These are phyloP conservation scores for Rhizopogon vulgaris DNA, from an alignment of 768 basidiomycete genomes.

Conservation along the genomic window DNA sequence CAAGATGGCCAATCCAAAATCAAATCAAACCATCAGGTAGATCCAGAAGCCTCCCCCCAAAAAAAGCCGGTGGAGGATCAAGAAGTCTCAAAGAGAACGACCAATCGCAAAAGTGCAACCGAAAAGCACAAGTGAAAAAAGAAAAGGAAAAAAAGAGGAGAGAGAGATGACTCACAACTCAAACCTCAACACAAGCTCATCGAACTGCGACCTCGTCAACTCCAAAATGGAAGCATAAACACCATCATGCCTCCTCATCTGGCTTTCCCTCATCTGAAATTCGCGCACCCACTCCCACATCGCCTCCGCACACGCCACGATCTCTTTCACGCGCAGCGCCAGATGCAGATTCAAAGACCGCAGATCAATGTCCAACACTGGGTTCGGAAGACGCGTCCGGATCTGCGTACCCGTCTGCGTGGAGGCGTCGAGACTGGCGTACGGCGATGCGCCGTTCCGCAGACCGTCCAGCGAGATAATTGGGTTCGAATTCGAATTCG, in stretches of 20 bases:
- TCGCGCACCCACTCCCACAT: slow-evolving; percentile 76
- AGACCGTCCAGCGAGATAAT: slow-evolving; percentile 27
- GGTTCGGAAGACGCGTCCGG: slow-evolving; percentile 40
- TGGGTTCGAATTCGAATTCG: not conserved
- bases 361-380: slow-evolving; percentile 48
- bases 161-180: slow-evolving; percentile 44
- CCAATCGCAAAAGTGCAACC: not conserved
- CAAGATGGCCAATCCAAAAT: not conserved
- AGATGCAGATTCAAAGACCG: slow-evolving; percentile 59
- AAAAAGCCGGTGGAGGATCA: not conserved
- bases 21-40: too few species aligned
- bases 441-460: slow-evolving; percentile 35
- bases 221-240: slow-evolving; percentile 31
- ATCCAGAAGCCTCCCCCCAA: too few species aligned
- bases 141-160: not conserved
- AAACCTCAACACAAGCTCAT: slow-evolving; percentile 49
- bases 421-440: slow-evolving; percentile 40
- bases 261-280: slow-evolving; percentile 31
- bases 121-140: not conserved
- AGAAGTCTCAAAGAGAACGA: not conserved
- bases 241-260: slow-evolving; percentile 6
- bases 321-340: slow-evolving; percentile 51
- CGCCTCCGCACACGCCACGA: slow-evolving; percentile 64
- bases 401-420: slow-evolving; percentile 5
- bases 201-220: slow-evolving; percentile 58